Conservation (phyloP, 345 rosid genomes). For the Syzygium grande region DNA sequence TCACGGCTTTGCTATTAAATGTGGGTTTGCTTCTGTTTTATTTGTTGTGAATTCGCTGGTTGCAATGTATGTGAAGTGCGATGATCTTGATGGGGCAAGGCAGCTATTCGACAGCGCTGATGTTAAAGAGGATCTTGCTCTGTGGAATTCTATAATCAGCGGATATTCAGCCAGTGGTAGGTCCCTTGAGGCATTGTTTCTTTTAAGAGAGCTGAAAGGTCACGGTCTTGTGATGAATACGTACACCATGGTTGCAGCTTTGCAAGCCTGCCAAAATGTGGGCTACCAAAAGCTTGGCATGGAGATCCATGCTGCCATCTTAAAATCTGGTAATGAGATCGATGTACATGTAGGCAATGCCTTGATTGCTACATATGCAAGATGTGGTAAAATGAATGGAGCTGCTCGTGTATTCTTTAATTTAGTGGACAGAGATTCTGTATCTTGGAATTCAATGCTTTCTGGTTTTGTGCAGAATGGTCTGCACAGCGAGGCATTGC, state of each 20-base stretch:
- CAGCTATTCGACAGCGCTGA: conserved; percentile 40
- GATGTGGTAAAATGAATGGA: conserved; percentile 40
- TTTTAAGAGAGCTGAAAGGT: conserved; percentile 51
- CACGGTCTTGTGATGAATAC: conserved; percentile 38
- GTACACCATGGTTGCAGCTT: conserved; percentile 53
- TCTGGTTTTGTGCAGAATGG: conserved; percentile 57
- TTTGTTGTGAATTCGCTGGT: conserved; percentile 64
- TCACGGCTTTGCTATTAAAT: conserved; percentile 51
- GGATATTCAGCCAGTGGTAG: conserved; percentile 43
- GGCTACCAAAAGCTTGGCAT: conserved; percentile 39
- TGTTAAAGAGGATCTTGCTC: conserved; percentile 45
- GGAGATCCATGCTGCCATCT: conserved; percentile 61
- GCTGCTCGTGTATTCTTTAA: conserved; percentile 28
- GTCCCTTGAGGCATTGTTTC: conserved; percentile 39
- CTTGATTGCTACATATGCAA: conserved; percentile 59
- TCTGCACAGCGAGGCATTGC: conserved; percentile 43
- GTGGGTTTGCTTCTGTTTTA: conserved; percentile 23
- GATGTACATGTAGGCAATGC: conserved; percentile 57
- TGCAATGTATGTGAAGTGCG: conserved; percentile 76
- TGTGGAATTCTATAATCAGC: conserved; percentile 76
- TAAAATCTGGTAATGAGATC: conserved; percentile 34
- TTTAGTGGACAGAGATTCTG: conserved; percentile 37
- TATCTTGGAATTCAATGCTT: conserved; percentile 61
- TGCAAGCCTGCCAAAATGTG: conserved; percentile 55
- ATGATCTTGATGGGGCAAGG: conserved; percentile 47